phyloP scores from a whole-genome alignment of 805 yeast species.

The Saturnispora kantuleensis region DNA sequence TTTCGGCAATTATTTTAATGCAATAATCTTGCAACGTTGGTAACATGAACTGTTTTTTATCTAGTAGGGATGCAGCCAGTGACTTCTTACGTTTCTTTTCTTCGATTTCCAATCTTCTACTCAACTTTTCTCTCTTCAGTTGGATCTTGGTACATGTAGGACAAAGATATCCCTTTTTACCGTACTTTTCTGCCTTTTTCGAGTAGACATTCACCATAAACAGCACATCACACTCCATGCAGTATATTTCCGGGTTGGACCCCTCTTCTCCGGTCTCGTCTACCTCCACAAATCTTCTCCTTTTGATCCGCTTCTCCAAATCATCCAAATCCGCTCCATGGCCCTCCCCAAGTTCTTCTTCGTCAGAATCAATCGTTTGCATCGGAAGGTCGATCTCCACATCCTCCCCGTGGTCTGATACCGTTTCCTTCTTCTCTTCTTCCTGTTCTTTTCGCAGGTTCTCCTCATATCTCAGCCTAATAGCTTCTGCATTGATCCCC shows the following conservation, averaged over 20 bases:
- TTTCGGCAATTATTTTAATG: constrained; percentile 52
- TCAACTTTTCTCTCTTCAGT: constrained; percentile 33
- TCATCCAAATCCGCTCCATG: constrained; percentile 22
- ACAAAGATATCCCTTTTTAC: constrained; percentile 57
- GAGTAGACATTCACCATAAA: constrained; percentile 64
- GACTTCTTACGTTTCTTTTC: constrained; percentile 69
- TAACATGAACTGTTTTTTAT: constrained; percentile 50
- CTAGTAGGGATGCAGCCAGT: constrained; percentile 76
- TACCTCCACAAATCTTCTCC: constrained; percentile 28
- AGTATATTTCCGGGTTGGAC: constrained; percentile 27
- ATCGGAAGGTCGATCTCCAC: constrained; percentile 3
- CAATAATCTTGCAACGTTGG: constrained; percentile 79
- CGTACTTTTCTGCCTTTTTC: constrained; percentile 34
- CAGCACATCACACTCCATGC: constrained; percentile 51
- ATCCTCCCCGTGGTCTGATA: constrained; percentile 15
- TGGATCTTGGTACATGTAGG: constrained; percentile 44
- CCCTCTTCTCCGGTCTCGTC: constrained; percentile 18
- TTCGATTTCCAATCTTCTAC: constrained; percentile 43
- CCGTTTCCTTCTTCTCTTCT: not conserved
- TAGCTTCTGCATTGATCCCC: constrained; percentile 78
- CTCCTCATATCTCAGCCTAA: constrained; percentile 37
- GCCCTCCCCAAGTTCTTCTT: constrained; percentile 9
- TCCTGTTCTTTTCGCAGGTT: constrained; percentile 27
- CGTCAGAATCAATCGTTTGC: constrained; percentile 11
- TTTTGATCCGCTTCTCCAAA: constrained; percentile 28